Percentiles rank a stretch among this genome's conserved stretches.
Conservation (phyloP, 257 asterid species). For the Hygrophila difformis region DNA sequence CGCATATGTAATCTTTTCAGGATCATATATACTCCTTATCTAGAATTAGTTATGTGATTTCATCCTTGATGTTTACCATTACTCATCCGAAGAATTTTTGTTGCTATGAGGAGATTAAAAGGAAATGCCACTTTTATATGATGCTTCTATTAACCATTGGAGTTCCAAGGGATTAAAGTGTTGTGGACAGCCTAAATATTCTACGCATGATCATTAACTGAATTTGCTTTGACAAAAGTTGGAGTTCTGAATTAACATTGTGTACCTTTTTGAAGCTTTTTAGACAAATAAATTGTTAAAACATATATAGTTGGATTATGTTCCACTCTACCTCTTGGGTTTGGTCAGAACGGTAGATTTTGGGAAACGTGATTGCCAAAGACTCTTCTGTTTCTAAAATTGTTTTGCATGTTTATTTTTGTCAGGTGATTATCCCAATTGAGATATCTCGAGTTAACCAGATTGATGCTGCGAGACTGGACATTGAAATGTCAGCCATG, state of each 20-base stretch:
- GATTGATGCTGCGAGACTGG: slow-evolving; percentile 86
- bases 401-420: slow-evolving; percentile 13
- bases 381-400: slow-evolving; percentile 4
- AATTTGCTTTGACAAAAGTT: not conserved
- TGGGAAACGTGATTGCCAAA: not conserved
- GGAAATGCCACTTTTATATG: not conserved
- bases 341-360: not conserved
- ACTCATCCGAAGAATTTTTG: not conserved
- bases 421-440: slow-evolving; percentile 63
- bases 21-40: too few species aligned
- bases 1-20: not conserved
- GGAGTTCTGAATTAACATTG: not conserved
- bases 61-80: not conserved
- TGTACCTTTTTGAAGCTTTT: slow-evolving; percentile 4
- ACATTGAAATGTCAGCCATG: slow-evolving; percentile 96
- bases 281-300: slow-evolving; percentile 4
- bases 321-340: not conserved
- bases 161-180: not conserved
- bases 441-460: slow-evolving; percentile 87
- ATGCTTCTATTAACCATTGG: not conserved
- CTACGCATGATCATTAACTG: not conserved
- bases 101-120: not conserved
- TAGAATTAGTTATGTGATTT: not conserved
- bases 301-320: not conserved
- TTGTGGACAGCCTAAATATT: not conserved